These are phyloP conservation scores for Cenococcum geophilum DNA, from an alignment of 495 filamentous ascomycete species.

Conservation along the genomic window DNA sequence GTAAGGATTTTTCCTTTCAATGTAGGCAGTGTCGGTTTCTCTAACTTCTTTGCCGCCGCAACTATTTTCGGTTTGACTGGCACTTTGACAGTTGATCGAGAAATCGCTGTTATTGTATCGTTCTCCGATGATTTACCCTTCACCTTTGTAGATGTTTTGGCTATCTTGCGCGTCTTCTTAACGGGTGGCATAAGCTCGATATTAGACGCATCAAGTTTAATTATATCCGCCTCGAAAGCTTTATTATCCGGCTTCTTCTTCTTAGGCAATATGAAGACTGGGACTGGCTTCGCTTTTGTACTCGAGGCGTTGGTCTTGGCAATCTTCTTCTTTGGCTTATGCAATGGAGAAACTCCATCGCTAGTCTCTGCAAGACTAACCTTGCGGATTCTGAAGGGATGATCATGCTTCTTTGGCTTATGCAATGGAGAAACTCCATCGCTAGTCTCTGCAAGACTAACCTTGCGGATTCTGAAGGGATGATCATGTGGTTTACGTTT, in stretches of 20 bases:
- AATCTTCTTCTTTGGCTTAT: background rate
- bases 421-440: background rate
- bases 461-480: conserved; percentile 1
- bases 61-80: background rate
- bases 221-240: background rate
- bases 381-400: conserved; percentile 1
- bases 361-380: background rate
- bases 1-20: background rate
- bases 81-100: background rate
- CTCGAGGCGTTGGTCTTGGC: background rate
- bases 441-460: background rate
- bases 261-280: background rate
- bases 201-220: background rate
- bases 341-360: background rate
- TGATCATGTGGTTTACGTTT: background rate
- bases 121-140: background rate
- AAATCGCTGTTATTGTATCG: background rate
- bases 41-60: background rate
- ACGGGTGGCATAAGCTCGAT: background rate
- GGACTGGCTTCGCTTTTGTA: background rate
- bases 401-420: background rate
- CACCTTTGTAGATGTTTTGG: background rate
- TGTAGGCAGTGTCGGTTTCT: background rate
- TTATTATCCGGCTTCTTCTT: background rate
- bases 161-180: background rate